Percentiles rank a stretch among this genome's conserved stretches.
phyloP scores from a whole-genome alignment of 768 basidiomycete genomes.

The Leccinum aurantiacum region DNA sequence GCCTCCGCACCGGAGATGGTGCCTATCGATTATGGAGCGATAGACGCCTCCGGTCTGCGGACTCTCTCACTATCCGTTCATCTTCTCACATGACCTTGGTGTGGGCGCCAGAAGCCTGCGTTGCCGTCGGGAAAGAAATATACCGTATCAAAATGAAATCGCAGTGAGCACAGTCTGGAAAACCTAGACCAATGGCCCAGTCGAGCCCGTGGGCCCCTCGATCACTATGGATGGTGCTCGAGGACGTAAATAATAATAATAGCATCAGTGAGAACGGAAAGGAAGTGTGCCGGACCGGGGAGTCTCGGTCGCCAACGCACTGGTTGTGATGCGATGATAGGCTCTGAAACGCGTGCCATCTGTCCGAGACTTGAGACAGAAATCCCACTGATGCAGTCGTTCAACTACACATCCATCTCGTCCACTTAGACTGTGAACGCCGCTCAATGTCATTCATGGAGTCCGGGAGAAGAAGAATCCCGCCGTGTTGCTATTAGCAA shows the following conservation, averaged over 20 bases:
- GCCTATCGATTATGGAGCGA: constrained; percentile 18
- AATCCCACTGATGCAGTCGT: neutral
- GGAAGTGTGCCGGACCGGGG: constrained; percentile 3
- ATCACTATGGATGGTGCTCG: no score
- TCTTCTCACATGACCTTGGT: constrained; percentile 3
- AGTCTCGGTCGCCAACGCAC: constrained; percentile 15
- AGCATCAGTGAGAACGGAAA: no score
- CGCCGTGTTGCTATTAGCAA: constrained; percentile 5
- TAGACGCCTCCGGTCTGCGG: neutral
- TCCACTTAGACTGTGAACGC: neutral
- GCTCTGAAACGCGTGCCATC: neutral
- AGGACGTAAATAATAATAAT: neutral
- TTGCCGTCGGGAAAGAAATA: constrained; percentile 1
- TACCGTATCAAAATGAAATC: constrained; percentile 7
- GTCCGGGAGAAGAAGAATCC: neutral
- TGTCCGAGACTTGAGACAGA: neutral
- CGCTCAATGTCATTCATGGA: neutral
- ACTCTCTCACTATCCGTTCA: neutral
- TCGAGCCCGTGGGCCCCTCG: no score
- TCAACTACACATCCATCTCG: neutral
- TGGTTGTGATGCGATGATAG: constrained; percentile 20
- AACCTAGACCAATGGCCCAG: neutral
- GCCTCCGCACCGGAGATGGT: constrained; percentile 8
- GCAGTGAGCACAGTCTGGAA: neutral
- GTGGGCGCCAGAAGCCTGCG: constrained; percentile 9